Evolutionary conservation across 106 monocot genomes (phyloP), one percentile per base, ranked within the genome.

Genomic region (Vanilla planifolia): DNA sequence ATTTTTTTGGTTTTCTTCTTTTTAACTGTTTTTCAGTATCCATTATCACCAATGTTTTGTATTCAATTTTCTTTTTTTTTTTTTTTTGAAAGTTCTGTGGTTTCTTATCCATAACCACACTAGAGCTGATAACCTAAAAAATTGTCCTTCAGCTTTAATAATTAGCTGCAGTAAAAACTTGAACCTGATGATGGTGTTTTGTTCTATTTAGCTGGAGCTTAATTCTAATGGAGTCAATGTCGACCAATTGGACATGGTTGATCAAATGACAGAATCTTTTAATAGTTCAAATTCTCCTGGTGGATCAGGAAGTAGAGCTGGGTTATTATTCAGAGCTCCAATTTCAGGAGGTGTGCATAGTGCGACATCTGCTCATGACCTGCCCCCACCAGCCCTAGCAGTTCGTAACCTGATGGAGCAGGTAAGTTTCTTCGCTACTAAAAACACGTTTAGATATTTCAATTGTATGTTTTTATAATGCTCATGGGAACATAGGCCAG

Each of bases 391-490:
- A 13, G 83, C 80, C 5, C 75, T 89, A 68, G 83, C 88, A 71
- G 88, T 89, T 56, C 83, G 88, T 20, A 89, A 89, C 65, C 59
- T 89, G 35, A 89, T 89, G 81, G 86, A 87, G 40, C 86, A 87
- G 57, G 86, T 87, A 60, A 53, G 17, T 24, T 57, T 2, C 24
- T 43, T 29, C 29, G 39, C 16, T 29, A 3, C 6, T 17, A 44
- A 5, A 48, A 32, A 39, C 41, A 25, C 20, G 39, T 24, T 51
- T 35, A 39, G 35, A 24, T 25, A 5, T 51, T 33, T 48, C 39
- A 17, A 5, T 39, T 66, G 9, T 1, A 5, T 22, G 5, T 48
- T 43, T 55, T 76, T 17, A 29, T 30, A 22, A 29, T 26, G 5
- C 16, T 3, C 21, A 17, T 48, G 22, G 50, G 11, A 34, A 23